Base-by-base conservation (phyloP, 2,329 filamentous ascomycete genomes). In the Penicillium palitans region DNA sequence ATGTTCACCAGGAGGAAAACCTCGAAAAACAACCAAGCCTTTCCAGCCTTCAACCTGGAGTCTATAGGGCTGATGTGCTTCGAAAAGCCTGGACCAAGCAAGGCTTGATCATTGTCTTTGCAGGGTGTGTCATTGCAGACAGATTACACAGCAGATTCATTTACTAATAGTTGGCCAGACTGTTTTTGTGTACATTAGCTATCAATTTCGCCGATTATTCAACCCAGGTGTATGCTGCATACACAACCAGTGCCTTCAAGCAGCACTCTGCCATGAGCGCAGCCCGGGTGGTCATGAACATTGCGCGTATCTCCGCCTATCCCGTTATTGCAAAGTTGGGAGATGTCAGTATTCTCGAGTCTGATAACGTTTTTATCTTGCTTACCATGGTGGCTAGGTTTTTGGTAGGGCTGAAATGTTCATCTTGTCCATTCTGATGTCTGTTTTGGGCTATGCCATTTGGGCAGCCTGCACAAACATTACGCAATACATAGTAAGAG, bases 391-490 rank as follows among this genome's bases (percentile, higher is more conserved):
- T 33, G 2, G 3, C 21, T 58, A 69, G 67, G 84, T 87, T 1
- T 87, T 87, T 64, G 85, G 85, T 48, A 83, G 84, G 29, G 79
- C 84, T 39, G 83, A 87, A 66, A 83, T 84, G 25, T 87, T 87
- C 63, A 73, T 74, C 27, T 72, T 86, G 15, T 80, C 80, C 2
- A 78, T 87, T 37, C 49, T 80, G n/a, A 70, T 86, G 15, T 85
- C 81, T 65, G 76, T 81, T 0, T 72, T 85, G 10, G 84, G 84
- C 7, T 86, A 84, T 64, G 79, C 85, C 42, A 79, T 83, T 64
- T 83, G 84, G 74, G 83, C 85, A 3, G 74, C 78, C 3, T 83
- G 83, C 0, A 76, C 76, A 41, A 83, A 81, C 58, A 81, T 87
- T 37, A 72, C 60, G 58, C 61, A 65, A 27, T 66, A 67, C 44